These are phyloP conservation scores for Populus pruinosa DNA, from an alignment of 345 rosid species.

Conservation along the genomic window DNA sequence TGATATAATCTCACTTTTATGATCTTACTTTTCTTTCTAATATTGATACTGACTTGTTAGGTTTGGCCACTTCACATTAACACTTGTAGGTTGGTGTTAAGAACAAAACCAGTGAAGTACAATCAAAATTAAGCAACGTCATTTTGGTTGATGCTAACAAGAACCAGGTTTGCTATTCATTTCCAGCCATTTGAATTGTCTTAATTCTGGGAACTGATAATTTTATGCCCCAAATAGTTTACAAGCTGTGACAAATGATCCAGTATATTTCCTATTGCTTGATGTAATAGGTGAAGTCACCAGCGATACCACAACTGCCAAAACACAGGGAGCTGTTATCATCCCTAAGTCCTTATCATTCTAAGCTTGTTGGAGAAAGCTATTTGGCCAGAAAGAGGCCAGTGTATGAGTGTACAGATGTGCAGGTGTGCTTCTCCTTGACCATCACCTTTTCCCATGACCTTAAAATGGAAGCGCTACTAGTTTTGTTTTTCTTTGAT, in stretches of 20 bases:
- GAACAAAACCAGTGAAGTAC: constrained; percentile 74
- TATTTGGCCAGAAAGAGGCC: constrained; percentile 84
- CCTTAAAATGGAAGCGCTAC: no score
- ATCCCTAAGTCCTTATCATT: constrained; percentile 64
- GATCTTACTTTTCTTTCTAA: neutral
- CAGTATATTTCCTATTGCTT: constrained; percentile 9
- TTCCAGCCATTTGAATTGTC: neutral
- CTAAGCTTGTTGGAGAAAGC: constrained; percentile 93
- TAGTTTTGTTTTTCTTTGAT: no score
- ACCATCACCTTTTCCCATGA: constrained; percentile 4
- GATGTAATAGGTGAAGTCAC: constrained; percentile 58
- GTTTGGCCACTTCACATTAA: constrained; percentile 10
- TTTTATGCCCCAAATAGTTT: neutral
- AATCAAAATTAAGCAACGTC: constrained; percentile 43
- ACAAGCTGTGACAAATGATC: neutral
- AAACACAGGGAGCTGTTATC: constrained; percentile 65
- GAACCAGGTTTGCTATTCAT: constrained; percentile 53
- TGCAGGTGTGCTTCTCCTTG: constrained; percentile 51
- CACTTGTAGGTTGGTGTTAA: constrained; percentile 76
- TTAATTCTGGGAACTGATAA: neutral
- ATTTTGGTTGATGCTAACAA: constrained; percentile 58
- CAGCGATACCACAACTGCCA: constrained; percentile 78
- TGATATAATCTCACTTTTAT: neutral
- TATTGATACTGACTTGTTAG: neutral
- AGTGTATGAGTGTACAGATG: constrained; percentile 76